Evolutionary conservation across 2,329 filamentous ascomycete species (phyloP).

Genomic region (Paraconiothyrium brasiliense): DNA sequence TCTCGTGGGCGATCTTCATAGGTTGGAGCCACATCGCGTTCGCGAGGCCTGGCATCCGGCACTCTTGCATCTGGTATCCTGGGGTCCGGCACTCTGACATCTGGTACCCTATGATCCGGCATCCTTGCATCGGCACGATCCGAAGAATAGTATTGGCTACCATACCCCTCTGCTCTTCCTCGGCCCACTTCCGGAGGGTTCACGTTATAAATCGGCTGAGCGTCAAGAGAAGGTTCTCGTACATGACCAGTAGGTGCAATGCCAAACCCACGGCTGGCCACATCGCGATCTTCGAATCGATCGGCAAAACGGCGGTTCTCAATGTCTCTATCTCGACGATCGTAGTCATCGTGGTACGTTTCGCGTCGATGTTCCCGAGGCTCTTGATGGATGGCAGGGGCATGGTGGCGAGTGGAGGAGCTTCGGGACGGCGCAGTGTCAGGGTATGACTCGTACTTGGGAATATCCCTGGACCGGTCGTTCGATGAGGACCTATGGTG

Average conservation of each 20-base stretch:
- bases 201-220: slow-evolving; percentile 38
- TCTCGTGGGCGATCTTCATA: slow-evolving; percentile 47
- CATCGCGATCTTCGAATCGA: slow-evolving; percentile 54
- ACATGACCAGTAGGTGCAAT: slow-evolving; percentile 44
- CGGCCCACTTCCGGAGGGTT: slow-evolving; percentile 28
- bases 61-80: slow-evolving; percentile 38
- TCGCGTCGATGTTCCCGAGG: slow-evolving; percentile 54
- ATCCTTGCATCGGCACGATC: slow-evolving; percentile 33
- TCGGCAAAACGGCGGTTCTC: slow-evolving; percentile 49
- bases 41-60: slow-evolving; percentile 26
- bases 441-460: slow-evolving; percentile 52
- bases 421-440: slow-evolving; percentile 40
- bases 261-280: slow-evolving; percentile 59
- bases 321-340: slow-evolving; percentile 53
- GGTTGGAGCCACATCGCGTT: slow-evolving; percentile 31
- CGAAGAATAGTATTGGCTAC: slow-evolving; percentile 35
- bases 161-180: slow-evolving; percentile 31
- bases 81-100: slow-evolving; percentile 6
- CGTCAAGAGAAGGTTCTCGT: slow-evolving; percentile 53
- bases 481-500: slow-evolving; percentile 43
- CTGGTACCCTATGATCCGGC: background rate
- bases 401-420: slow-evolving; percentile 53
- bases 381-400: slow-evolving; percentile 59
- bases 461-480: slow-evolving; percentile 42
- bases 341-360: slow-evolving; percentile 54